These are phyloP conservation scores for Limnanthes douglasii DNA, from an alignment of 345 rosid genomes.

Conservation along the genomic window DNA sequence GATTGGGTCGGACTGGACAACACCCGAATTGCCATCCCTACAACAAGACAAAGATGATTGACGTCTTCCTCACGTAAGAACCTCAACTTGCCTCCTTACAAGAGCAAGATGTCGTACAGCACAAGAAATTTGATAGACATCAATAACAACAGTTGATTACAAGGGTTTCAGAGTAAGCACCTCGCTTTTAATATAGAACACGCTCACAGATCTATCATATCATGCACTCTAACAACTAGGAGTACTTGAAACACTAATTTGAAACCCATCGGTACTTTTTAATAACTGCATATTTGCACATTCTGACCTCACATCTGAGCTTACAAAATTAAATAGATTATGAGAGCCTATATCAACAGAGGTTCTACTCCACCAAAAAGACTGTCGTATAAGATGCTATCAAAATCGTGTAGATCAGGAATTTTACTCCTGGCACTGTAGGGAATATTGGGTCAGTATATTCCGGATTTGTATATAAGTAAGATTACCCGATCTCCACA, in stretches of 20 bases:
- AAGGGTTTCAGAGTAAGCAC: constrained; percentile 63
- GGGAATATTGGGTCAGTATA: too few species aligned
- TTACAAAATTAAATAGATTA: constrained; percentile 18
- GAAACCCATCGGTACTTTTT: constrained; percentile 79
- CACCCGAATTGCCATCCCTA: too few species aligned
- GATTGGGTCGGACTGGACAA: too few species aligned
- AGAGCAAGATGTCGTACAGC: constrained; percentile 74
- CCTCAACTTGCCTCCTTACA: constrained; percentile 92
- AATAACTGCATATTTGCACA: constrained; percentile 80
- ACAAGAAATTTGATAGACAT: constrained; percentile 89
- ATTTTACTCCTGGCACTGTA: constrained; percentile 56
- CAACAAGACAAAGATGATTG: too few species aligned
- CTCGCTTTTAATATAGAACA: constrained; percentile 28
- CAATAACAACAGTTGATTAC: constrained; percentile 86
- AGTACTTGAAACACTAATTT: constrained; percentile 87
- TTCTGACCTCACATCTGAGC: constrained; percentile 80
- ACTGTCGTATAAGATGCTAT: constrained; percentile 33
- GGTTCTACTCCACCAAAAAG: constrained; percentile 30
- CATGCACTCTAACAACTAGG: constrained; percentile 91
- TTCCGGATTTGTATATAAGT: too few species aligned
- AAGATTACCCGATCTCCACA: too few species aligned
- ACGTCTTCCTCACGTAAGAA: constrained; percentile 96
- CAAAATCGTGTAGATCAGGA: constrained; percentile 57
- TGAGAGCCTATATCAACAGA: constrained; percentile 44
- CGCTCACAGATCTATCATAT: constrained; percentile 28